phyloP scores from a whole-genome alignment of 805 yeast genomes.

The Pichia paraexigua region DNA sequence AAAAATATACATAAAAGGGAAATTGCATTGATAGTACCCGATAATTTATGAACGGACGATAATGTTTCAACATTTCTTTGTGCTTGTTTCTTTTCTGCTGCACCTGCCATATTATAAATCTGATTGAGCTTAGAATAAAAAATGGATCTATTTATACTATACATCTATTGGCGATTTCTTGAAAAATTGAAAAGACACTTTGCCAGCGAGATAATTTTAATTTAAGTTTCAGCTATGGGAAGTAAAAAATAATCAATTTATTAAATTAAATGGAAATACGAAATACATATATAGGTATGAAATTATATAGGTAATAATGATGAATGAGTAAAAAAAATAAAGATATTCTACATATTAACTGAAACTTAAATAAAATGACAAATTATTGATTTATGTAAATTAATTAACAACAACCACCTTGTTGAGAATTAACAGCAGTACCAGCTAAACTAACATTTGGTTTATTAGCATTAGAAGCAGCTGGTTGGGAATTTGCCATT shows the following conservation, averaged over 20 bases:
- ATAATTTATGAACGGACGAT: conserved; percentile 28
- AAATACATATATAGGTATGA: background rate
- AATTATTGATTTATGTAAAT: background rate
- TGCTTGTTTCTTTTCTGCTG: conserved; percentile 32
- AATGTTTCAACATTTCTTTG: conserved; percentile 23
- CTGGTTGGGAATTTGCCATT: conserved; percentile 61
- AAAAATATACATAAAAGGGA: conserved; percentile 31
- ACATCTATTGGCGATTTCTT: background rate
- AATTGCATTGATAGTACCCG: conserved; percentile 33
- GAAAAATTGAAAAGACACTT: background rate
- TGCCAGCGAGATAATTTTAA: background rate
- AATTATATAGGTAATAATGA: background rate
- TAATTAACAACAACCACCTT: conserved; percentile 41
- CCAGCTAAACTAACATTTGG: conserved; percentile 69
- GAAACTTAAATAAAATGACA: background rate
- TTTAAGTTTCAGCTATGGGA: background rate
- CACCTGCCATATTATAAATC: conserved; percentile 28
- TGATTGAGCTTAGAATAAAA: background rate
- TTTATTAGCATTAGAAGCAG: conserved; percentile 35
- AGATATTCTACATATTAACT: background rate
- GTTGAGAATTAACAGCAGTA: conserved; percentile 42
- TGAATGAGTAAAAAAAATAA: background rate
- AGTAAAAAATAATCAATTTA: background rate
- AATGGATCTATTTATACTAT: too few species aligned
- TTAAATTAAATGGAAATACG: background rate